Evolutionary conservation across 108 stramenopile species (phyloP).

Genomic region (Skeletonema grethae): DNA sequence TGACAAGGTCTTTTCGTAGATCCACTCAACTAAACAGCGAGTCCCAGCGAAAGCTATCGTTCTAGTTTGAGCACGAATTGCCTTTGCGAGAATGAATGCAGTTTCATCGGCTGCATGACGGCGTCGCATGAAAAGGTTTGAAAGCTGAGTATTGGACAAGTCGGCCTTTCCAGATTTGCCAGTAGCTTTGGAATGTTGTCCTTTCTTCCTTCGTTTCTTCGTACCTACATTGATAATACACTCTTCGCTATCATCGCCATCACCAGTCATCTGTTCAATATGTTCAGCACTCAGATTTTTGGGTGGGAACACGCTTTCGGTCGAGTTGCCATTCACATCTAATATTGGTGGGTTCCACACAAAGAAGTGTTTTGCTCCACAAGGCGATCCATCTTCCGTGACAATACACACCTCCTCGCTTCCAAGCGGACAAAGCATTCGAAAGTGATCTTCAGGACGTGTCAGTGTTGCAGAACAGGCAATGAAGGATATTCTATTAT

Average conservation of each 20-base stretch:
- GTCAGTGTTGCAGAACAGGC: constrained; percentile 93
- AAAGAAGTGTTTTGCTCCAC: constrained; percentile 79
- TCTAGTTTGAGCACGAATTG: constrained; percentile 71
- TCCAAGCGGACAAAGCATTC: constrained; percentile 70
- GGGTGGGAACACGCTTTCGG: constrained; percentile 36
- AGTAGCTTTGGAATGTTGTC: not conserved
- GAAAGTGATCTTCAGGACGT: constrained; percentile 85
- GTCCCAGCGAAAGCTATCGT: constrained; percentile 96
- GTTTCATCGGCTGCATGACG: constrained; percentile 93
- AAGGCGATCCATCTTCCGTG: constrained; percentile 79
- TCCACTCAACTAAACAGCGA: constrained; percentile 93
- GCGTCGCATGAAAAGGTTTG: constrained; percentile 31
- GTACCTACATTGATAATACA: constrained; percentile 15
- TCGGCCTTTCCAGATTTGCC: not conserved
- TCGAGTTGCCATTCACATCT: constrained; percentile 42
- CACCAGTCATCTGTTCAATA: not conserved
- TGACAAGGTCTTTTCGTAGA: constrained; percentile 64
- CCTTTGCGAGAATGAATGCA: constrained; percentile 85
- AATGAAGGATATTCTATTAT: constrained; percentile 62
- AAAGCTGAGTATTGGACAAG: not conserved
- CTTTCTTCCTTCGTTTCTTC: constrained; percentile 14
- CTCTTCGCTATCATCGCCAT: constrained; percentile 6
- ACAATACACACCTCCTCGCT: constrained; percentile 55
- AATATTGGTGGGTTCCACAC: constrained; percentile 90
- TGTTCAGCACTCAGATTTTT: constrained; percentile 10